Evolutionary conservation across 2,329 filamentous ascomycete species (phyloP), one percentile per base, ranked within the genome.

Genomic region (Penicillium nordicum): DNA sequence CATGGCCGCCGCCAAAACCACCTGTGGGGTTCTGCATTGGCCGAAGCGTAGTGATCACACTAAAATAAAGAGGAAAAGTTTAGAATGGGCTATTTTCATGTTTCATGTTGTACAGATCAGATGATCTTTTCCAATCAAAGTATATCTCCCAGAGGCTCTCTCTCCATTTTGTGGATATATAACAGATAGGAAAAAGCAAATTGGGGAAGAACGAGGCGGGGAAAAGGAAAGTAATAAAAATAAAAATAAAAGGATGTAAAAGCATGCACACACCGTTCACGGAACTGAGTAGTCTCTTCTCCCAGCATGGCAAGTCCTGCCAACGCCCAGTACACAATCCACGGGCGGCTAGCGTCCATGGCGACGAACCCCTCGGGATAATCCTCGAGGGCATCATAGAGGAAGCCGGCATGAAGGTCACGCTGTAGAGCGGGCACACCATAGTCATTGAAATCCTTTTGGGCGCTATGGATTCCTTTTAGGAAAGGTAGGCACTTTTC

Each of bases 321-420:
- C 52, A 97, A 79, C 51, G 84, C 89, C 94, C 94, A 99, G 77
- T 97, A 97, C 62, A 96, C 82, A 68, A 96, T 84, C 94, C 94
- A 99, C 10, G 94, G 92, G 53, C 93, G 82, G 70, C 89, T 92
- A 32, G 94, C 88, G 78, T 99, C 94, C 63, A 92, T 84, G 47
- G 81, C 82, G 50, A 88, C 85, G 74, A 88, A 96, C 4, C 78
- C 79, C 8, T 82, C 77, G 0, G 93, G 90, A 58, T 95, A 84
- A 47, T 78, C 79, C 42, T 76, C 77, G 41, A 86, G 67, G 11
- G 77, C 76, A 51, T 78, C 74, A 55, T 79, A 78, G 37, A 80
- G 68, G 59, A 76, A 80, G n/a, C 66, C 68, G 41, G 78, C 61
- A 68, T 87, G 85, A 41, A 76, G 74, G 56, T 79, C 76, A 41